Percentiles rank a stretch among this genome's conserved stretches.
These are phyloP conservation scores for Aspergillus cejpii DNA, from an alignment of 2,329 filamentous ascomycete species.

Conservation along the genomic window DNA sequence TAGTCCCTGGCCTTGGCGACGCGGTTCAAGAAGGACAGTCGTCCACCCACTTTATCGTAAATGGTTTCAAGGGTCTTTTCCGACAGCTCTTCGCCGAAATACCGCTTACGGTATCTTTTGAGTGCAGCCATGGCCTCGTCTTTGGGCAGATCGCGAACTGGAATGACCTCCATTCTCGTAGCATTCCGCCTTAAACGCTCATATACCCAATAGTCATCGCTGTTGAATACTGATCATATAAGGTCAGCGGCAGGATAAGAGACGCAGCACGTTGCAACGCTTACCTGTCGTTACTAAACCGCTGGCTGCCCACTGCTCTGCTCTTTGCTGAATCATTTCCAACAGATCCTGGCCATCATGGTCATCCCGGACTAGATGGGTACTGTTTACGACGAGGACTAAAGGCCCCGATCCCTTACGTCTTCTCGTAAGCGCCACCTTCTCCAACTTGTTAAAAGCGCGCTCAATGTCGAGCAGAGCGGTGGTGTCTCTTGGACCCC, in stretches of 20 bases:
- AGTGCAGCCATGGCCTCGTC: conserved; percentile 69
- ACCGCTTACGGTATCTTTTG: conserved; percentile 69
- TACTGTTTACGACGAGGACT: conserved; percentile 89
- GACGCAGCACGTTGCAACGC: conserved; percentile 5
- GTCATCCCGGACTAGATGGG: conserved; percentile 84
- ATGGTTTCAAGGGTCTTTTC: conserved; percentile 61
- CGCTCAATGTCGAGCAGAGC: conserved; percentile 92
- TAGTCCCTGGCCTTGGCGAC: conserved; percentile 84
- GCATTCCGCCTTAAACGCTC: conserved; percentile 87
- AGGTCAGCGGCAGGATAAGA: neutral
- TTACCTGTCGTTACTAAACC: conserved; percentile 69
- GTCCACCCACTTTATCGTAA: conserved; percentile 79
- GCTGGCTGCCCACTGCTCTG: conserved; percentile 91
- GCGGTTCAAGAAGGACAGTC: conserved; percentile 77
- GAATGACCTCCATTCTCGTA: conserved; percentile 88
- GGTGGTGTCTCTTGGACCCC: conserved; percentile 83
- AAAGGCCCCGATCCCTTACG: conserved; percentile 60
- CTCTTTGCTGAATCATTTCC: conserved; percentile 88
- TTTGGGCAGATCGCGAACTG: conserved; percentile 77
- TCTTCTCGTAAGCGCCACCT: conserved; percentile 69
- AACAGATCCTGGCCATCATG: conserved; percentile 89
- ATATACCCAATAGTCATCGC: conserved; percentile 98
- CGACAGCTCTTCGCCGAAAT: conserved; percentile 57
- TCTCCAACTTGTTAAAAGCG: conserved; percentile 95
- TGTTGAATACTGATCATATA: conserved; percentile 69